phyloP scores from a whole-genome alignment of 225 moss, liverwort and hornwort species.

The Rhytidiadelphus loreus region DNA sequence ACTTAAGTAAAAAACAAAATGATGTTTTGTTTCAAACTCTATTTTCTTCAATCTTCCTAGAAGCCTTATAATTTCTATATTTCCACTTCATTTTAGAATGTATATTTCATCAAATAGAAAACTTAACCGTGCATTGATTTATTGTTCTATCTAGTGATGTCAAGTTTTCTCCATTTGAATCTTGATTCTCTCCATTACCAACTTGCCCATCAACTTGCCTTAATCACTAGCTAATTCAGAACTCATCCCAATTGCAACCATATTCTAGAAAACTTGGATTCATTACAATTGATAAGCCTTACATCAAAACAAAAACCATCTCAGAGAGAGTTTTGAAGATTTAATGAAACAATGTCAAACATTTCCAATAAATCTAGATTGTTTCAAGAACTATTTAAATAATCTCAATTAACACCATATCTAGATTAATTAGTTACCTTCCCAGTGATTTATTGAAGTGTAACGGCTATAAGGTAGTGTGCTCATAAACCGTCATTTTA shows the following conservation, averaged over 20 bases:
- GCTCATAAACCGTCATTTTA: no score
- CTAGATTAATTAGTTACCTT: no score
- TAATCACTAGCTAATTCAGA: no score
- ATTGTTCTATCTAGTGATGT: not conserved
- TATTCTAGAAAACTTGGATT: not conserved
- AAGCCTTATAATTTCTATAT: not conserved
- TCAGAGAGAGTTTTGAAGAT: not conserved
- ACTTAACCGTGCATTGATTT: not conserved
- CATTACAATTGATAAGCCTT: not conserved
- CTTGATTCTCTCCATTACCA: not conserved
- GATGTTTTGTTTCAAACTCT: fast-evolving
- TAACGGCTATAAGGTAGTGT: no score
- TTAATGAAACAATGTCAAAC: not conserved
- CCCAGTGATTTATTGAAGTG: not conserved
- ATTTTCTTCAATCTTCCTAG: not conserved
- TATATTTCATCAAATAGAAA: not conserved
- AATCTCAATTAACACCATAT: no score
- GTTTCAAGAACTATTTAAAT: not conserved
- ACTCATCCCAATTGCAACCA: not conserved
- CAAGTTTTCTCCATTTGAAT: not conserved
- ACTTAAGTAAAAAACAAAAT: no score
- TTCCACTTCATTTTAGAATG: not conserved
- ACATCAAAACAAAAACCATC: not conserved
- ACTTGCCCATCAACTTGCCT: not conserved
- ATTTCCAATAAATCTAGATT: not conserved